Evolutionary conservation across 768 basidiomycete species (phyloP).

Genomic region (Lactarius deliciosus): DNA sequence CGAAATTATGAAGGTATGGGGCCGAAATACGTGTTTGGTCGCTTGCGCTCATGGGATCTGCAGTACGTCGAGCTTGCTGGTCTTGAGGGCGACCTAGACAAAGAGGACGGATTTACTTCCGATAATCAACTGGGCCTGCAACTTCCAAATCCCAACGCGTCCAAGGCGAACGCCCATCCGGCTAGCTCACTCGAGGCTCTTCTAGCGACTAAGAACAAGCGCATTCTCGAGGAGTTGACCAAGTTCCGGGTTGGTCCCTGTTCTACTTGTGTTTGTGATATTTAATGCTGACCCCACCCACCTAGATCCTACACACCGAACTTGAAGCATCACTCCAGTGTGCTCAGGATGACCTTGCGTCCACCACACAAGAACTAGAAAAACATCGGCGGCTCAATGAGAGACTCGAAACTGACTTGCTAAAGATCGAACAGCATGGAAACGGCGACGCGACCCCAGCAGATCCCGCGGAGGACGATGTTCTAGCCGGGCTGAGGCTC

Average conservation of each 20-base stretch:
- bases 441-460: slow-evolving; percentile 34
- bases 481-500: slow-evolving; percentile 59
- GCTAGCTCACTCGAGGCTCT: slow-evolving; percentile 88
- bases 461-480: slow-evolving; percentile 45
- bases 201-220: slow-evolving; percentile 91
- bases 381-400: slow-evolving; percentile 83
- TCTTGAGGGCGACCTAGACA: slow-evolving; percentile 72
- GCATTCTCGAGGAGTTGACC: slow-evolving; percentile 88
- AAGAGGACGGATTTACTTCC: slow-evolving; percentile 43
- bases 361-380: slow-evolving; percentile 63
- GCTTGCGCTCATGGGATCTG: background rate
- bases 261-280: background rate
- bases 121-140: slow-evolving; percentile 51
- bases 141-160: slow-evolving; percentile 87
- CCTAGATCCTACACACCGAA: slow-evolving; percentile 78
- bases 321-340: slow-evolving; percentile 67
- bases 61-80: slow-evolving; percentile 97
- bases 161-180: slow-evolving; percentile 71
- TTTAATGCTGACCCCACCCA: background rate
- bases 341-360: slow-evolving; percentile 56
- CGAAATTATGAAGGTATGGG: slow-evolving; percentile 92
- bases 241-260: slow-evolving; percentile 67
- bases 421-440: slow-evolving; percentile 71
- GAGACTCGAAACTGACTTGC: slow-evolving; percentile 86
- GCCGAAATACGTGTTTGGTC: background rate